Base-by-base conservation (phyloP, 2,329 filamentous ascomycete species). In the Daldinia sp. region DNA sequence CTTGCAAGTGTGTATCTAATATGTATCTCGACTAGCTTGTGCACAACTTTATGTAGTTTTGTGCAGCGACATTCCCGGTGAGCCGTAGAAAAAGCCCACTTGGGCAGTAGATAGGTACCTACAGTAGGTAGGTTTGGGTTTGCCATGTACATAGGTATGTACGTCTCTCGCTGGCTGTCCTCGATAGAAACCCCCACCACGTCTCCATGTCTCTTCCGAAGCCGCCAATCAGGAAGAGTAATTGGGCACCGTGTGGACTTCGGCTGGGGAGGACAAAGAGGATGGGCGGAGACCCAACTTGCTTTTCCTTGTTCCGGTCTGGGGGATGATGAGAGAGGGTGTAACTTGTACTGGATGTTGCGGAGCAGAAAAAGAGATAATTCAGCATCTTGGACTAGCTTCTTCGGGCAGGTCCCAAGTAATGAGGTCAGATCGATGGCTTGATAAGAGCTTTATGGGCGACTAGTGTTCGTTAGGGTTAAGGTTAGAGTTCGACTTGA, bases 371-470 rank as follows among this genome's bases (percentile, higher is more conserved):
- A 25, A 34, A 32, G 35, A 61, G 56, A 58, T 56, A 64, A 67
- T 64, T 58, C 11, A 50, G 10, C 17, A 23, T n/a, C 4, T 4
- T 27, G 4, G 37, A 59, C 64, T 67, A 67, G 58, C 64, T 62
- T 4, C 47, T 59, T 67, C 51, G 61, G 61, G 64, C 57, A 67
- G 50, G 56, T 63, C 19, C n/a, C 4, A 21, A 23, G 27, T 10
- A 21, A 57, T 64, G 61, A 64, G 58, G 61, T 64, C 61, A 64
- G 61, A 53, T 59, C 48, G 58, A 62, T 48, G 53, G 54, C n/a
- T 55, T 39, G 47, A 59, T 61, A 53, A 25, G 45, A 54, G 13
- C 39, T 29, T 53, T 8, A 29, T 47, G 11, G n/a, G 37, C n/a
- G 30, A 25, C 29, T 30, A 39, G 49, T n/a, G 39, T 43, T 39